Base-by-base conservation (phyloP, 306 rosid species). In the Abrus precatorius region DNA sequence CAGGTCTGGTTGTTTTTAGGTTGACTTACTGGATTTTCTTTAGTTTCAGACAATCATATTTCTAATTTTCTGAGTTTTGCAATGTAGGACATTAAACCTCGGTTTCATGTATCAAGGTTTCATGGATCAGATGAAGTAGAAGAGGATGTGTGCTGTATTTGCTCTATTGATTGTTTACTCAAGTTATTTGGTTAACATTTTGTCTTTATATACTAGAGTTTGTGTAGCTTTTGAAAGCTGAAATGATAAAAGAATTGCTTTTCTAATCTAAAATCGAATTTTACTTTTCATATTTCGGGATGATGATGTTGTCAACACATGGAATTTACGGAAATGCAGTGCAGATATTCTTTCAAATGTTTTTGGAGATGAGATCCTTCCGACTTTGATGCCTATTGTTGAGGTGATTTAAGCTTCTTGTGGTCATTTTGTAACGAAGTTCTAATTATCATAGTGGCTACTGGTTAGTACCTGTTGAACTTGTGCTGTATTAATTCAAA, bases 271-370 rank as follows among this genome's bases (percentile, higher is more conserved):
- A 72, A 27, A 33, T 77, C 40, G 3, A 7, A 30, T 74, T 52
- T 41, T 14, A 11, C 14, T n/a, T 48, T 40, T 32, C 56, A 9
- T 79, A 60, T 84, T 80, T 63, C 89, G 93, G 99, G 98, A 96
- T 50, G 99, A 93, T 56, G 98, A 93, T 76, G 93, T 92, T 84
- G 97, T 93, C 59, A 93, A 92, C 84, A 89, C 92, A 9, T 96
- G 99, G 99, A 96, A 92, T 87, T 90, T 96, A 84, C 95, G 99
- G 82, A 96, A 96, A 87, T 96, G 99, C 92, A 96, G 99, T 80
- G 99, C 99, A 10, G 99, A 96, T 86, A 81, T 89, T 80, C 91
- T 96, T 80, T 96, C 99, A 33, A 92, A 91, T 73, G 89, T 93
- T 83, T 93, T 96, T 85, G 97, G 98, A 47, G 99, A 96, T 86